Conservation (phyloP, 2,329 filamentous ascomycete genomes). For the Alternaria tenuissima region DNA sequence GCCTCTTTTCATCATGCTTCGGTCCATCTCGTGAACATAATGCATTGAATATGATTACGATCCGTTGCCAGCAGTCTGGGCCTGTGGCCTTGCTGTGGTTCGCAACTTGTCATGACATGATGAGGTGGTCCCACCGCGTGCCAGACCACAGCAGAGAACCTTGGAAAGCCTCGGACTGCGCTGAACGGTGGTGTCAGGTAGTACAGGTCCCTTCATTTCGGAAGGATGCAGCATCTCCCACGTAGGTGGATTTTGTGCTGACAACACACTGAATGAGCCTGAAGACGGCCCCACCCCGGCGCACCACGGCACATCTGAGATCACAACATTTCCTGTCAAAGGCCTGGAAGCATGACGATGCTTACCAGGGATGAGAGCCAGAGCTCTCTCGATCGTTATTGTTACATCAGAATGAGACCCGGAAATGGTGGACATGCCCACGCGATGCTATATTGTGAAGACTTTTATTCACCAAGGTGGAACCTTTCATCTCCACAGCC, state of each 20-base stretch:
- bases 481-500: constrained; percentile 25
- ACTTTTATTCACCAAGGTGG: constrained; percentile 35
- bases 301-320: constrained; percentile 32
- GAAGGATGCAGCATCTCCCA: constrained; percentile 49
- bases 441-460: constrained; percentile 32
- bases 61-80: constrained; percentile 22
- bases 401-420: constrained; percentile 30
- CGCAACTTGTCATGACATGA: constrained; percentile 28
- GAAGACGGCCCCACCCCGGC: constrained; percentile 41
- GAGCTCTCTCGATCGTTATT: constrained; percentile 28
- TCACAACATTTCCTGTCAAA: constrained; percentile 31
- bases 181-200: constrained; percentile 33
- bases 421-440: constrained; percentile 32
- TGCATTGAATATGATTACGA: constrained; percentile 25
- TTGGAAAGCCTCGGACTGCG: constrained; percentile 23
- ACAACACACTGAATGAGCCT: constrained; percentile 50
- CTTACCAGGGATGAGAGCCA: constrained; percentile 36
- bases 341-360: constrained; percentile 34
- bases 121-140: constrained; percentile 23
- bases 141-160: constrained; percentile 3
- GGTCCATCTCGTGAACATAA: constrained; percentile 9
- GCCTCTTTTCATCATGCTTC: constrained; percentile 22
- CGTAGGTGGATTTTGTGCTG: constrained; percentile 44
- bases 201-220: constrained; percentile 53
- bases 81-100: constrained; percentile 24